Evolutionary conservation across 176 grass and related monocot species (phyloP), one percentile per base, ranked within the genome.

Genomic region (Triticum aestivum): DNA sequence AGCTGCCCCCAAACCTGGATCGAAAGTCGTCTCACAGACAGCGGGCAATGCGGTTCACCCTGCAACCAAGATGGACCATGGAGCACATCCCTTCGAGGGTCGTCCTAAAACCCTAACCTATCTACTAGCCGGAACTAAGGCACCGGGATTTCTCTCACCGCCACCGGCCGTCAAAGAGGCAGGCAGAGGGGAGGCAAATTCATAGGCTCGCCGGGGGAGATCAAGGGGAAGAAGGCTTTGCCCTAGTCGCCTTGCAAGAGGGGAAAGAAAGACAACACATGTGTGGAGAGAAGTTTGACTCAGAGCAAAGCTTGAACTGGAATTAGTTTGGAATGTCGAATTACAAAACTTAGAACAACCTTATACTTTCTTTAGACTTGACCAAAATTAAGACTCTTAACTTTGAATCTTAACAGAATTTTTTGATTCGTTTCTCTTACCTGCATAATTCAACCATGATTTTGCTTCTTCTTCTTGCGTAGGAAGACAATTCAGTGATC

Each of bases 351-450:
- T 30, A 18, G 73, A 49, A 26, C 1, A 44, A 51, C 42, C 72
- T 17, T 18, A 13, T 9, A 54, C 45, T 47, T 52, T 29, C 8
- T 30, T 30, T 32, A 32, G 73, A 33, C 73, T 51, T 32, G 73
- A 76, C 44, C 45, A 4, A 32, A 47, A 76, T 11, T 32, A 41
- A 79, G 75, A 67, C 24, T 21, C 42, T 37, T 29, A 32, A 6
- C 74, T 83, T 90, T 90, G 84, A 90, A 87, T 67, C 8, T 59
- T 9, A 0, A 26, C 44, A 69, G 69, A 89, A 73, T 86, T 62
- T 65, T 72, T 39, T 65, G 29, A 62, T 68, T 32, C 17, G 51
- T 41, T 26, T 45, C 78, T 71, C 21, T 58, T 44, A 65, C 39
- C 62, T 52, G 1, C 24, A 11, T 56, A 27, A 66, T 4, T 78